Evolutionary conservation across 371 early-diverging fungal genomes (phyloP).

Genomic region (Rhizopus sp.): DNA sequence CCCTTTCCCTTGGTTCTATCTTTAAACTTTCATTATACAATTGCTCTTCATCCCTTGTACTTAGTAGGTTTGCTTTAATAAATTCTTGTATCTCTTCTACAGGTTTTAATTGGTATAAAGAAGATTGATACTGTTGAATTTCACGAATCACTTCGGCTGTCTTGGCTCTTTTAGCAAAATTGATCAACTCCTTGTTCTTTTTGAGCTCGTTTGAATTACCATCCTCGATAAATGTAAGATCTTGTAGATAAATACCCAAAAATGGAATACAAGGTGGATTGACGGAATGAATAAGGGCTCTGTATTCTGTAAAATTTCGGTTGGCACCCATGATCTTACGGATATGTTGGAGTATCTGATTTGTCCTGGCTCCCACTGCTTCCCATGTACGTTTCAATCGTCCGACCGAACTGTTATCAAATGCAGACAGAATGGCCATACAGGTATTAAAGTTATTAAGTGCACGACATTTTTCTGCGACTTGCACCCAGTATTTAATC

Average conservation of each 20-base stretch:
- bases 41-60: slow-evolving; percentile 53
- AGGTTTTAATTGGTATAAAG: slow-evolving; percentile 73
- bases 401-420: slow-evolving; percentile 86
- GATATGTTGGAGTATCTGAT: slow-evolving; percentile 43
- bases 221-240: slow-evolving; percentile 94
- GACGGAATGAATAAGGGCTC: slow-evolving; percentile 81
- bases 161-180: slow-evolving; percentile 89
- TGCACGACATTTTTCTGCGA: slow-evolving; percentile 73
- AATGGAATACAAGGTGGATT: slow-evolving; percentile 96
- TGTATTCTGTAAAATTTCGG: slow-evolving; percentile 85
- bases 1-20: slow-evolving; percentile 88
- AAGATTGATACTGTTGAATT: slow-evolving; percentile 90
- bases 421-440: slow-evolving; percentile 88
- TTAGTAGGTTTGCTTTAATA: slow-evolving; percentile 57
- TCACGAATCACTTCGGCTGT: slow-evolving; percentile 92
- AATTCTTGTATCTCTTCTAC: slow-evolving; percentile 88
- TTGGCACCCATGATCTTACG: slow-evolving; percentile 78
- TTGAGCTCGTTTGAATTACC: slow-evolving; percentile 77
- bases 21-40: slow-evolving; percentile 80
- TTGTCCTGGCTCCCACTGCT: slow-evolving; percentile 50
- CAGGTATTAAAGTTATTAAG: slow-evolving; percentile 93
- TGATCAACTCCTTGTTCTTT: slow-evolving; percentile 73
- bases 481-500: slow-evolving; percentile 83
- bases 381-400: slow-evolving; percentile 89
- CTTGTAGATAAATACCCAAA: slow-evolving; percentile 89